phyloP scores from a whole-genome alignment of 2,329 filamentous ascomycete genomes.

The Sarocladium oryzae region DNA sequence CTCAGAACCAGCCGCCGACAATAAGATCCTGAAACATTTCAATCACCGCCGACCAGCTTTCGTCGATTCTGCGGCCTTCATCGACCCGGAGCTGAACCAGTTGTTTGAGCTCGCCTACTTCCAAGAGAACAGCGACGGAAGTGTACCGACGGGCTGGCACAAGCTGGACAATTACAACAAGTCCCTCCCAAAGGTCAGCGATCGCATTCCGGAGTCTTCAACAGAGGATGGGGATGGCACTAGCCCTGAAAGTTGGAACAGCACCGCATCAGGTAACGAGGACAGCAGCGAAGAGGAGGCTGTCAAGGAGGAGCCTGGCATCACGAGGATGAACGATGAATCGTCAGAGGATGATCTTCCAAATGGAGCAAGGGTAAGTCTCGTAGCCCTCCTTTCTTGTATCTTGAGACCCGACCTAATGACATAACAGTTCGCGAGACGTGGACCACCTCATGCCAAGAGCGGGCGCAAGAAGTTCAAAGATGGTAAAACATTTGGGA shows the following conservation, averaged over 20 bases:
- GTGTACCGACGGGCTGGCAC: conserved; percentile 66
- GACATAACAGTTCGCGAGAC: conserved; percentile 12
- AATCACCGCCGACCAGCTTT: conserved; percentile 46
- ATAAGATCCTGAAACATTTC: conserved; percentile 36
- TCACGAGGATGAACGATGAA: conserved; percentile 54
- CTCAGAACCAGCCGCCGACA: conserved; percentile 13
- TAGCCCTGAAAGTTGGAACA: conserved; percentile 41
- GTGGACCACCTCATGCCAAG: conserved; percentile 16
- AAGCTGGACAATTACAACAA: conserved; percentile 49
- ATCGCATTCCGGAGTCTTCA: conserved; percentile 36
- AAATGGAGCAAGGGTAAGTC: conserved; percentile 2
- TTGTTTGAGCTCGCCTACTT: conserved; percentile 75
- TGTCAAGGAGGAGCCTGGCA: conserved; percentile 18
- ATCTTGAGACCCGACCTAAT: neutral
- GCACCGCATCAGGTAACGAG: conserved; percentile 41
- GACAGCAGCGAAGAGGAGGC: conserved; percentile 48
- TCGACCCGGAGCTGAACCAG: conserved; percentile 58
- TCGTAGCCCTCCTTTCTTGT: neutral
- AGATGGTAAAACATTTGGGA: conserved; percentile 37
- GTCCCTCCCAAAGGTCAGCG: conserved; percentile 45
- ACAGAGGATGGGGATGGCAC: conserved; percentile 37
- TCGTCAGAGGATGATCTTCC: conserved; percentile 47
- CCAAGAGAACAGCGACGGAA: conserved; percentile 41
- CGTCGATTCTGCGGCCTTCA: conserved; percentile 45
- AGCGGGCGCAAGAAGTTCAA: conserved; percentile 43